A percentile compares a stretch with the other conserved stretches of the same genome.
Conservation (phyloP, 2,329 filamentous ascomycete genomes). For the Colletotrichum sp. region DNA sequence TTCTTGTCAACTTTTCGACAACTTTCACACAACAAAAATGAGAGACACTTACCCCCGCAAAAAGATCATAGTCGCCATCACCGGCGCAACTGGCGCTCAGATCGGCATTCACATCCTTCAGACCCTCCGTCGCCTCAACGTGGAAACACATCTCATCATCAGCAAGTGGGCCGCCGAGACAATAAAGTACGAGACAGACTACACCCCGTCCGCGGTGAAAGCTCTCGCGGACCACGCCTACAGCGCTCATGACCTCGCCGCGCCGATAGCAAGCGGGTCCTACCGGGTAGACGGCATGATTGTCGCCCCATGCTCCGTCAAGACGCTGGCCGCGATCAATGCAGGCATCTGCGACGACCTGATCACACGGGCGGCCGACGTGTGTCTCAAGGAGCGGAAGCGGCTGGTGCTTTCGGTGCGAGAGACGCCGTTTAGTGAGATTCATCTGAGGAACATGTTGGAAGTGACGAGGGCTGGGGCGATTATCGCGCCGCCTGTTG, state of each 20-base stretch:
- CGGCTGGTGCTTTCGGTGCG: conserved; percentile 43
- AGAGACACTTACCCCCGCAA: conserved; percentile 17
- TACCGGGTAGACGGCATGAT: conserved; percentile 51
- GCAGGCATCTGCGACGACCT: conserved; percentile 48
- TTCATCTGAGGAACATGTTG: conserved; percentile 52
- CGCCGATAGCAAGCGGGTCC: conserved; percentile 48
- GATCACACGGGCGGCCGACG: conserved; percentile 49
- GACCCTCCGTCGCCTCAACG: conserved; percentile 42
- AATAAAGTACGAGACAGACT: conserved; percentile 44
- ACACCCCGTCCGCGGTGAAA: not conserved
- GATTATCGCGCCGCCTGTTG: conserved; percentile 48
- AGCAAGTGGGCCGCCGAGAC: conserved; percentile 54
- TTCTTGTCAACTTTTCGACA: not conserved
- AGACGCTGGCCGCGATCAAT: conserved; percentile 48
- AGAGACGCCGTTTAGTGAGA: conserved; percentile 51
- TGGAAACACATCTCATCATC: conserved; percentile 54
- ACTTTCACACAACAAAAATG: not conserved
- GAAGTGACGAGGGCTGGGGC: conserved; percentile 40
- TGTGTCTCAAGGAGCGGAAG: conserved; percentile 50
- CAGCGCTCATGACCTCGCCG: conserved; percentile 45
- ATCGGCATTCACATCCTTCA: conserved; percentile 46
- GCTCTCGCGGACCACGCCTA: not conserved
- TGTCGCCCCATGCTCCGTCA: conserved; percentile 52
- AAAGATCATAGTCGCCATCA: conserved; percentile 52
- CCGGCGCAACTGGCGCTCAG: conserved; percentile 52